A percentile compares a stretch with the other conserved stretches of the same genome.
phyloP scores from a whole-genome alignment of 2,329 filamentous ascomycete species.

The Fusarium brevicatenulatum region DNA sequence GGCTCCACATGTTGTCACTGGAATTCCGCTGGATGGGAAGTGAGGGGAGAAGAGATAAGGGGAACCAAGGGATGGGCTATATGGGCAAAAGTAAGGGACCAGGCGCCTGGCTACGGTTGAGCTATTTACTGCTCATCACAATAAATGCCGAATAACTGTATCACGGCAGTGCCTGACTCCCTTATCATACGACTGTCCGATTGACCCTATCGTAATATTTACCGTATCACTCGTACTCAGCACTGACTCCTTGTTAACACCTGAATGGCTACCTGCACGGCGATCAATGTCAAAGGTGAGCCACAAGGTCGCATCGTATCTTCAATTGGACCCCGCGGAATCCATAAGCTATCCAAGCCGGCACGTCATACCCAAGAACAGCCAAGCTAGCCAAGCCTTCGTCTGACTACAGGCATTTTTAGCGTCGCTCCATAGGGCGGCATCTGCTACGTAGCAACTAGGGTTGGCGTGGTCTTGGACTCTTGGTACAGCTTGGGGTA shows the following conservation, averaged over 20 bases:
- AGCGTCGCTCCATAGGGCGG: slow-evolving; percentile 32
- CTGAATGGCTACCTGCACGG: slow-evolving; percentile 13
- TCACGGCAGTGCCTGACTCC: background rate
- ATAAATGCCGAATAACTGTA: background rate
- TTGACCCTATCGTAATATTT: slow-evolving; percentile 3
- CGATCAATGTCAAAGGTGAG: slow-evolving; percentile 13
- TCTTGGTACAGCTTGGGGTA: slow-evolving; percentile 15
- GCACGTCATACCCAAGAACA: slow-evolving; percentile 35
- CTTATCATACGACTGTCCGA: background rate
- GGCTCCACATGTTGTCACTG: slow-evolving; percentile 17
- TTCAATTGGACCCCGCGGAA: slow-evolving; percentile 20
- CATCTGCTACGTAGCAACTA: slow-evolving; percentile 28
- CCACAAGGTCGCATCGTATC: slow-evolving; percentile 23
- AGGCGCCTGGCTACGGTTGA: background rate
- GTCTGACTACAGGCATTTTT: slow-evolving; percentile 30
- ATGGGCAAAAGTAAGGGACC: background rate
- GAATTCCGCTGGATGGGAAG: slow-evolving; percentile 18
- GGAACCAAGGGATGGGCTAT: background rate
- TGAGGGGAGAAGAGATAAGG: slow-evolving; percentile 6
- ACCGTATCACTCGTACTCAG: background rate
- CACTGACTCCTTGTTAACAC: slow-evolving; percentile 2
- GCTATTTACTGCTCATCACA: background rate
- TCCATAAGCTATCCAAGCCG: slow-evolving; percentile 17
- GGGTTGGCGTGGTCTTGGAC: slow-evolving; percentile 2
- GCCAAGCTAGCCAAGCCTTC: slow-evolving; percentile 30